These are phyloP conservation scores for Dillenia suffruticosa DNA, from an alignment of 164 flowering plant genomes.

Conservation along the genomic window DNA sequence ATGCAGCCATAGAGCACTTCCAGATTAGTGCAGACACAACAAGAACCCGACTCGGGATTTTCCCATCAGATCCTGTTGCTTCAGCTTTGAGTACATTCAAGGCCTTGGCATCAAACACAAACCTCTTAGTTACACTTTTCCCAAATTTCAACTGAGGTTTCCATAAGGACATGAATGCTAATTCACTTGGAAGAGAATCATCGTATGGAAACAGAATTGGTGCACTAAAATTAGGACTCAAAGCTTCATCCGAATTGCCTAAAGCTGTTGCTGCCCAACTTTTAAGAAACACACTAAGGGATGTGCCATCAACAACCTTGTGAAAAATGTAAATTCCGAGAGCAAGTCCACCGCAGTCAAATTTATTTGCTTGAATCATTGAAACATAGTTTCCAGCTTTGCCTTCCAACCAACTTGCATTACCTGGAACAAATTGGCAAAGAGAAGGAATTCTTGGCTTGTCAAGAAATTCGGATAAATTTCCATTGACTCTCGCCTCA, in stretches of 20 bases:
- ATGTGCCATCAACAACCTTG: slow-evolving; percentile 29
- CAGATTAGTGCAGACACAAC: slow-evolving; percentile 17
- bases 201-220: slow-evolving; percentile 18
- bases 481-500: slow-evolving; percentile 13
- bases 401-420: neutral
- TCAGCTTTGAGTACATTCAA: slow-evolving; percentile 7
- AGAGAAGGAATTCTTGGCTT: slow-evolving; percentile 12
- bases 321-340: slow-evolving; percentile 41
- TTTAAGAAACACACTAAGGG: slow-evolving; percentile 23
- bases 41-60: slow-evolving; percentile 18
- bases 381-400: slow-evolving; percentile 2
- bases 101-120: slow-evolving; percentile 10
- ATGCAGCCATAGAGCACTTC: slow-evolving; percentile 13
- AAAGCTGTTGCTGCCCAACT: slow-evolving; percentile 29
- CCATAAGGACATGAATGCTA: neutral
- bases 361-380: slow-evolving; percentile 27
- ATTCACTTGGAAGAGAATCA: slow-evolving; percentile 1
- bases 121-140: slow-evolving; percentile 6
- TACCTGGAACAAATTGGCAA: slow-evolving; percentile 15
- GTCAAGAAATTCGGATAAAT: slow-evolving; percentile 6
- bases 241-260: slow-evolving; percentile 1
- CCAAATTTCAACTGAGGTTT: neutral
- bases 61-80: neutral
- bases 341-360: slow-evolving; percentile 49
- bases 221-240: slow-evolving; percentile 17